phyloP scores from a whole-genome alignment of 2,329 filamentous ascomycete species.

The Aspergillus arachidicola region DNA sequence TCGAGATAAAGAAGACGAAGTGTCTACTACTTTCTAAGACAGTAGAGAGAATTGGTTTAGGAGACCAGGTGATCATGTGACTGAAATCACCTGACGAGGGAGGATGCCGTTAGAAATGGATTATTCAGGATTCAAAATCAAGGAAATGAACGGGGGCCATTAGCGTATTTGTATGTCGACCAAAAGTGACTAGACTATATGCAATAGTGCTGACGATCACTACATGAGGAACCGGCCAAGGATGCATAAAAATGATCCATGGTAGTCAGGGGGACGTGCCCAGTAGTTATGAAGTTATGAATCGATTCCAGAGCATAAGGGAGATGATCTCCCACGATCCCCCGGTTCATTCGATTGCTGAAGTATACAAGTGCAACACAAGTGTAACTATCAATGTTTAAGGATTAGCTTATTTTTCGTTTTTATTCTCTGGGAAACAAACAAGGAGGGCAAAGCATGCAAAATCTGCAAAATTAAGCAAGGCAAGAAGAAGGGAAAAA shows the following conservation, averaged over 20 bases:
- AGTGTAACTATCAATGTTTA: background rate
- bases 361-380: background rate
- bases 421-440: background rate
- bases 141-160: background rate
- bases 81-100: background rate
- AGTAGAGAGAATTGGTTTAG: background rate
- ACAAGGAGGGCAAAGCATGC: background rate
- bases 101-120: background rate
- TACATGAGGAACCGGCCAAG: background rate
- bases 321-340: background rate
- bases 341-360: background rate
- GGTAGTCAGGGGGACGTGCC: background rate
- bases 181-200: background rate
- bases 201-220: background rate
- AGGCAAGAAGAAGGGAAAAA: background rate
- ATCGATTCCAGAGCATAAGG: background rate
- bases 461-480: background rate
- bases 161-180: background rate
- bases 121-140: background rate
- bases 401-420: background rate
- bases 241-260: conserved; percentile 1
- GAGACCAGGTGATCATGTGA: background rate
- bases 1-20: no score
- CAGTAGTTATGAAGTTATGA: background rate
- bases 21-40: no score